Conservation (phyloP, 208 protist genomes). For the Wallacemonas collosoma region DNA sequence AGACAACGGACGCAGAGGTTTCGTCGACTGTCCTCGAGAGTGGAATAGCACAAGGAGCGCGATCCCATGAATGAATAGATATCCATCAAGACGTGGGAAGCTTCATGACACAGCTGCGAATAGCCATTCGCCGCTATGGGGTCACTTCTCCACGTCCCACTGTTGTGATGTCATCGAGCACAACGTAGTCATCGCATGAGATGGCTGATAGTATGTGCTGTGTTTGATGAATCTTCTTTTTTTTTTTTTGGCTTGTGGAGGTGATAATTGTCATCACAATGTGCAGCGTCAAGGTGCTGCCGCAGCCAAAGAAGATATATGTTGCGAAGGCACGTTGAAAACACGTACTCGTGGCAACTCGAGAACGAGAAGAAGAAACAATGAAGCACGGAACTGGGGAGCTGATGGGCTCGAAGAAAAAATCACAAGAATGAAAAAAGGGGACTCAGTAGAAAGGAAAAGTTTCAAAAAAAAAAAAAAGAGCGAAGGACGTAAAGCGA, state of each 20-base stretch:
- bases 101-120: not conserved
- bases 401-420: not conserved
- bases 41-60: no score
- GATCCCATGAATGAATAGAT: no score
- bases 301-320: no score
- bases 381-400: not conserved
- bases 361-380: constrained; percentile 1
- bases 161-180: not conserved
- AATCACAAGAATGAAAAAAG: constrained; percentile 22
- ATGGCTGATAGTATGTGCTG: no score
- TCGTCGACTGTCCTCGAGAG: no score
- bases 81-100: no score
- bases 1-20: no score
- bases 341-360: not conserved
- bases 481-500: not conserved
- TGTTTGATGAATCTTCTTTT: not conserved
- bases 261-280: no score
- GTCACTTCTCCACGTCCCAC: not conserved
- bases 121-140: no score
- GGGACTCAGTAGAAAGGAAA: constrained; percentile 2
- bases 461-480: constrained; percentile 14
- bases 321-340: no score
- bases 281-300: no score
- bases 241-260: not conserved
- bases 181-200: not conserved